A percentile compares a stretch with the other conserved stretches of the same genome.
Conservation (phyloP, 139 green algal genomes). For the Chlorella sorokiniana region DNA sequence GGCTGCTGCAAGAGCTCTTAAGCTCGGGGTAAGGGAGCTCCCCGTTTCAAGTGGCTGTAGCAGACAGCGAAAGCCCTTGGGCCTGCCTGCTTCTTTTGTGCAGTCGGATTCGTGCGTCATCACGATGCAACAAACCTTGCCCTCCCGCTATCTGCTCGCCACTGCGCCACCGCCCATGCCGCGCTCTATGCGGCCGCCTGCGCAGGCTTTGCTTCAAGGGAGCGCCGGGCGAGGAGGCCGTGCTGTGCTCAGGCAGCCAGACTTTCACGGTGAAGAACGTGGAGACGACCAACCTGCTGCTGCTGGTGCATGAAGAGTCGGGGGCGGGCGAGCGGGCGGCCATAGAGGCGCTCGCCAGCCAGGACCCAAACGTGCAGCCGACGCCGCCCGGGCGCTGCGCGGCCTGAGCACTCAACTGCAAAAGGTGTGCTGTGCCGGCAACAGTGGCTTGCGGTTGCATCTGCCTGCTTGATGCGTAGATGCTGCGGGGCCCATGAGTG, state of each 20-base stretch:
- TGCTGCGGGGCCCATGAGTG: too few species aligned
- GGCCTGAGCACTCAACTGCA: conserved; percentile 36
- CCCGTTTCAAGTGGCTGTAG: background rate
- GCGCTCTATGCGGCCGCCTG: background rate
- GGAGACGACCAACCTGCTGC: conserved; percentile 51
- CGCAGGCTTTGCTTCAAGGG: conserved; percentile 49
- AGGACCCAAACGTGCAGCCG: background rate
- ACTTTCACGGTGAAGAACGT: conserved; percentile 52
- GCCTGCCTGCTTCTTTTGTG: background rate
- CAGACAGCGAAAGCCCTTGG: conserved; percentile 3
- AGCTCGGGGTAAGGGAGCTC: conserved; percentile 12
- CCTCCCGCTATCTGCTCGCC: background rate
- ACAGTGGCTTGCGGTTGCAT: background rate
- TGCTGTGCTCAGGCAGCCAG: conserved; percentile 41
- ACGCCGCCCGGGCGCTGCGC: conserved; percentile 24
- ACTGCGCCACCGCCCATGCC: background rate
- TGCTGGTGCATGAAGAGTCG: conserved; percentile 37
- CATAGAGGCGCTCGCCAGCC: background rate
- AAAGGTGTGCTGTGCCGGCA: too few species aligned
- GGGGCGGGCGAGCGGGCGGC: background rate
- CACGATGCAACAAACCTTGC: background rate
- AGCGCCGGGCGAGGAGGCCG: conserved; percentile 39
- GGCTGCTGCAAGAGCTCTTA: conserved; percentile 38
- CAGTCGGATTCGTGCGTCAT: background rate
- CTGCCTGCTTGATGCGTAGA: background rate